Percentiles rank a stretch among this genome's conserved stretches.
phyloP scores from a whole-genome alignment of 805 yeast species.

The Cyberlindnera bimundalis region DNA sequence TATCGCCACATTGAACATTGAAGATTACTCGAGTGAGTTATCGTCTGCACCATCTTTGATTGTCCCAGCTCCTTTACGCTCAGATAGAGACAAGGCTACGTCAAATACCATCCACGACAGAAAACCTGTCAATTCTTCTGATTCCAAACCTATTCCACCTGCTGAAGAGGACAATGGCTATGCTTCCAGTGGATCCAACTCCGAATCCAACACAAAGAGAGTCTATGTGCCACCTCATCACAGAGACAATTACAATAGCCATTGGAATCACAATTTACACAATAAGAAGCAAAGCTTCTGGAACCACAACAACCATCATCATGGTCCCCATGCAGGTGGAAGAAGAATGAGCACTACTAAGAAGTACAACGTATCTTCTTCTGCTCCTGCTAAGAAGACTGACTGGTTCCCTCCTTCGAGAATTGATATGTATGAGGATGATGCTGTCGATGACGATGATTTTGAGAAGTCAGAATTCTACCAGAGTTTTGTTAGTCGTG shows the following conservation, averaged over 20 bases:
- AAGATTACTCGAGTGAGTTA: constrained; percentile 21
- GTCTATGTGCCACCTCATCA: constrained; percentile 53
- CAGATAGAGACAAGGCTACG: constrained; percentile 6
- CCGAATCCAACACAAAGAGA: constrained; percentile 20
- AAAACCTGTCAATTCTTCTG: constrained; percentile 2
- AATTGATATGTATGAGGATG: constrained; percentile 18
- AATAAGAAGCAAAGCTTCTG: constrained; percentile 19
- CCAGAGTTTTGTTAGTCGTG: constrained; percentile 22
- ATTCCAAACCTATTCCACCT: background rate
- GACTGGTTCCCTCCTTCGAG: constrained; percentile 30
- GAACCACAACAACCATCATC: constrained; percentile 7
- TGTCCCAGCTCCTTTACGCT: constrained; percentile 10
- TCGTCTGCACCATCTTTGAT: constrained; percentile 29
- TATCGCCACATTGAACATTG: constrained; percentile 14
- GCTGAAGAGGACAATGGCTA: background rate
- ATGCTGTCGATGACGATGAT: constrained; percentile 25
- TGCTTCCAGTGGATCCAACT: constrained; percentile 8
- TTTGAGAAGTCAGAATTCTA: constrained; percentile 22
- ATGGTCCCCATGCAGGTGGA: constrained; percentile 11
- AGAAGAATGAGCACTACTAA: constrained; percentile 21
- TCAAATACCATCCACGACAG: constrained; percentile 15
- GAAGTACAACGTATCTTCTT: constrained; percentile 28
- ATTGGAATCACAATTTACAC: constrained; percentile 13
- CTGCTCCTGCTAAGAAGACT: constrained; percentile 35
- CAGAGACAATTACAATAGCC: constrained; percentile 33